Conservation (phyloP, 2,329 filamentous ascomycete genomes). For the Myriosclerotinia curreyana region DNA sequence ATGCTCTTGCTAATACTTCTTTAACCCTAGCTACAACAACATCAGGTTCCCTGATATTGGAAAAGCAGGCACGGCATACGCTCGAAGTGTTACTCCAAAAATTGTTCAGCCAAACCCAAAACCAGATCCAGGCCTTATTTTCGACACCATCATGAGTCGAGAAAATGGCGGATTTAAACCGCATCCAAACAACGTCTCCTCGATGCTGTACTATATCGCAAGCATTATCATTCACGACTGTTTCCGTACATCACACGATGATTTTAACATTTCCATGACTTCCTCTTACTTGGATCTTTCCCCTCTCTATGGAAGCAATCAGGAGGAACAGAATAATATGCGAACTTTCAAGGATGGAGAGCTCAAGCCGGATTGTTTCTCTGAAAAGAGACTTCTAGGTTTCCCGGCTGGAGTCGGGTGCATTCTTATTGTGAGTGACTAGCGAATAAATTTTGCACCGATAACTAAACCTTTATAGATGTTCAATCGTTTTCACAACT, state of each 20-base stretch:
- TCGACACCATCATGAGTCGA: slow-evolving; percentile 53
- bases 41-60: slow-evolving; percentile 62
- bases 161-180: slow-evolving; percentile 34
- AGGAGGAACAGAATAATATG: slow-evolving; percentile 51
- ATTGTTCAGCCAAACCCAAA: slow-evolving; percentile 54
- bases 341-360: slow-evolving; percentile 65
- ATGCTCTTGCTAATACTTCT: slow-evolving; percentile 8
- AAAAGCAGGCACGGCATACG: slow-evolving; percentile 64
- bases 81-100: slow-evolving; percentile 59
- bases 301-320: slow-evolving; percentile 45
- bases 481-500: slow-evolving; percentile 83
- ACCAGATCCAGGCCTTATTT: slow-evolving; percentile 62
- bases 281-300: slow-evolving; percentile 48
- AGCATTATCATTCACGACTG: slow-evolving; percentile 53
- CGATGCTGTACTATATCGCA: slow-evolving; percentile 49
- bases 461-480: slow-evolving; percentile 44
- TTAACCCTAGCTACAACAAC: slow-evolving; percentile 44
- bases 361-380: slow-evolving; percentile 68
- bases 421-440: slow-evolving; percentile 51
- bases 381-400: slow-evolving; percentile 64
- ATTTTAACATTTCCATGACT: slow-evolving; percentile 25
- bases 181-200: slow-evolving; percentile 47
- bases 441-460: background rate
- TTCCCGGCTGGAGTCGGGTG: slow-evolving; percentile 69
- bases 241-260: slow-evolving; percentile 39